Evolutionary conservation across 805 yeast species (phyloP).

Genomic region (Ogataea zsoltii): DNA sequence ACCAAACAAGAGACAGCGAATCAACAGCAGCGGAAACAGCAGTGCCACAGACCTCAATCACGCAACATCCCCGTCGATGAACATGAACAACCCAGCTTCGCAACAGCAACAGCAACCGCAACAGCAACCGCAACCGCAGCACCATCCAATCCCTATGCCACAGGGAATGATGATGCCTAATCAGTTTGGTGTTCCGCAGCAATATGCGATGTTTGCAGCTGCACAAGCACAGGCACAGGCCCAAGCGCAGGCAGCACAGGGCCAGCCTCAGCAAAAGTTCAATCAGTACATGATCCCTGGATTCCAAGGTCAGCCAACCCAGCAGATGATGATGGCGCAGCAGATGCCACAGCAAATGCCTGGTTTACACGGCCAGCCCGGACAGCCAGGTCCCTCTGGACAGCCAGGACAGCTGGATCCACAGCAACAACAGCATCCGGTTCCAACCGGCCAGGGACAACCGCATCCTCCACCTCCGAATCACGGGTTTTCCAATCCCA

Average conservation of each 20-base stretch:
- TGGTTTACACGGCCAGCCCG: constrained; percentile 19
- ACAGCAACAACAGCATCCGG: constrained; percentile 24
- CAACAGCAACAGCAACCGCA: constrained; percentile 15
- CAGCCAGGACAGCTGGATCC: constrained; percentile 19
- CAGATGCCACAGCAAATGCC: constrained; percentile 21
- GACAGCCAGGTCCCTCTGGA: constrained; percentile 4
- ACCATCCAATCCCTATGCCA: constrained; percentile 26
- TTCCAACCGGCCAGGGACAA: constrained; percentile 13
- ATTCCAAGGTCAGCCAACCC: constrained; percentile 28
- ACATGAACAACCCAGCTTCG: constrained; percentile 9
- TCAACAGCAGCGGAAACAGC: constrained; percentile 19
- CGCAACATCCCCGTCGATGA: constrained; percentile 13
- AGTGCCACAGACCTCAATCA: constrained; percentile 13
- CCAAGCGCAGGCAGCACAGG: constrained; percentile 18
- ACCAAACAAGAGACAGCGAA: constrained; percentile 29
- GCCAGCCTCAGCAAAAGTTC: constrained; percentile 21
- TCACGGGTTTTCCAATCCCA: constrained; percentile 24
- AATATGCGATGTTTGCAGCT: constrained; percentile 31
- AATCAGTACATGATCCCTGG: constrained; percentile 30
- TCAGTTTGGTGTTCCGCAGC: constrained; percentile 32
- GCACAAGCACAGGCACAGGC: constrained; percentile 24
- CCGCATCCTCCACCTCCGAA: constrained; percentile 18
- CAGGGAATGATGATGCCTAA: constrained; percentile 33
- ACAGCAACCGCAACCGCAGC: constrained; percentile 20
- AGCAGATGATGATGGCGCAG: constrained; percentile 27